These are phyloP conservation scores for Mycena sp. DNA, from an alignment of 1,284 basidiomycete genomes.

Conservation along the genomic window DNA sequence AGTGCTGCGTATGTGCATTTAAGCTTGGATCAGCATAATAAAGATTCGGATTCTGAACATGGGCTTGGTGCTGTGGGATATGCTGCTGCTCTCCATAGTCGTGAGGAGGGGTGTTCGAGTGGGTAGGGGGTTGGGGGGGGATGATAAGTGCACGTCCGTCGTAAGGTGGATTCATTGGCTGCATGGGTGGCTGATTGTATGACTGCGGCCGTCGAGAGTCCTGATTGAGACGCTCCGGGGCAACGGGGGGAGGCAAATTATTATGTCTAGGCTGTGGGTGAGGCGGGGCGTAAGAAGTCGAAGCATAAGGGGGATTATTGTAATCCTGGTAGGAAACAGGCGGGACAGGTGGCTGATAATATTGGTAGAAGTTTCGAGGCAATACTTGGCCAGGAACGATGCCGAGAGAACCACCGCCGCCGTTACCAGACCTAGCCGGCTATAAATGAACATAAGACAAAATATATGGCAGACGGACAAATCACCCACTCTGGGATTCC, in stretches of 20 bases:
- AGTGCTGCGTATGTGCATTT: background rate
- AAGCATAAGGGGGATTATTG: slow-evolving; percentile 11
- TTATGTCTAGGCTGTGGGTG: background rate
- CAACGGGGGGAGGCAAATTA: background rate
- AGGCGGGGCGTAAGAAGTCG: slow-evolving; percentile 19
- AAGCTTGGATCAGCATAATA: background rate
- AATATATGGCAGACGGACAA: background rate
- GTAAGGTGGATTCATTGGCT: background rate
- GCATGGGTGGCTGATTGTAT: background rate
- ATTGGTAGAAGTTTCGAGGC: slow-evolving; percentile 27
- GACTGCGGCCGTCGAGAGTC: slow-evolving; percentile 8
- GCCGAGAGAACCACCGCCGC: slow-evolving; percentile 27
- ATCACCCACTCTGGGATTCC: slow-evolving; percentile 19
- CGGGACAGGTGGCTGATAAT: slow-evolving; percentile 10
- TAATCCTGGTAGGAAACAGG: background rate
- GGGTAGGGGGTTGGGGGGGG: slow-evolving; percentile 1
- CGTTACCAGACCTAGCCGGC: slow-evolving; percentile 5
- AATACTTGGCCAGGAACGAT: slow-evolving; percentile 32
- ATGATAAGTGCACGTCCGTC: background rate
- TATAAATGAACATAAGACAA: slow-evolving; percentile 12
- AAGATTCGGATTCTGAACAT: background rate
- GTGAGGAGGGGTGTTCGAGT: background rate
- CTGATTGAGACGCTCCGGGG: background rate
- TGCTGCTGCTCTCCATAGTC: background rate
- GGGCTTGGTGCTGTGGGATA: background rate